Conservation (phyloP, 805 yeast species). For the Nakazawaea populi region DNA sequence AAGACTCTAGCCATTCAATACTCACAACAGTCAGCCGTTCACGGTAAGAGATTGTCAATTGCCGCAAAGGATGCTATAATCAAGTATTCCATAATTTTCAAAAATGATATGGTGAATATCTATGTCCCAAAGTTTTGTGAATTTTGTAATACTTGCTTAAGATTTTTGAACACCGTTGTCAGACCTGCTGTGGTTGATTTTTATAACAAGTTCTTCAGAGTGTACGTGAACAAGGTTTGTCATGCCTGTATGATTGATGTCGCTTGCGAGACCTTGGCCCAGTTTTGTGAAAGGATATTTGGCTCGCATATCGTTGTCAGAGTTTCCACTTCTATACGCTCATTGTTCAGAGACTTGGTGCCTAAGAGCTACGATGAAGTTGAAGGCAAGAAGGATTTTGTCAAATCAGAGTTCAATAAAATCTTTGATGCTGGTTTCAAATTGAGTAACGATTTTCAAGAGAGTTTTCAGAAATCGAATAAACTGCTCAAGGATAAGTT, state of each 20-base stretch:
- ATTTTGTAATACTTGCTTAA: background rate
- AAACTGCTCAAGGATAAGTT: conserved; percentile 10
- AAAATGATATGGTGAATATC: background rate
- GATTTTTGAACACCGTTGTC: background rate
- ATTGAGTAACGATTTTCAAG: conserved; percentile 15
- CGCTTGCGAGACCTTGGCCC: background rate
- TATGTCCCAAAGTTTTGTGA: conserved; percentile 3
- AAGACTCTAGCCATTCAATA: background rate
- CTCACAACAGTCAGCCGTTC: background rate
- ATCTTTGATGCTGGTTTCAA: conserved; percentile 22
- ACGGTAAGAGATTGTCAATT: background rate
- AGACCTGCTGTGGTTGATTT: background rate
- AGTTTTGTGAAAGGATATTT: no score
- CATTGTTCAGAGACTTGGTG: background rate
- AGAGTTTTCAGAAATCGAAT: conserved; percentile 10
- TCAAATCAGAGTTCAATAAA: conserved; percentile 24
- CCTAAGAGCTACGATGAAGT: conserved; percentile 13
- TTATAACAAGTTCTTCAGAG: background rate
- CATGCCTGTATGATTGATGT: conserved; percentile 1
- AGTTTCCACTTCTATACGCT: no score
- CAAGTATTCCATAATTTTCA: background rate
- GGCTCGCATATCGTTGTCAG: no score
- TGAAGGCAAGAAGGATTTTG: conserved; percentile 25
- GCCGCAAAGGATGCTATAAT: background rate
- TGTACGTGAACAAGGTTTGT: background rate